These are phyloP conservation scores for Fagus crenata DNA, from an alignment of 306 rosid species.

Conservation along the genomic window DNA sequence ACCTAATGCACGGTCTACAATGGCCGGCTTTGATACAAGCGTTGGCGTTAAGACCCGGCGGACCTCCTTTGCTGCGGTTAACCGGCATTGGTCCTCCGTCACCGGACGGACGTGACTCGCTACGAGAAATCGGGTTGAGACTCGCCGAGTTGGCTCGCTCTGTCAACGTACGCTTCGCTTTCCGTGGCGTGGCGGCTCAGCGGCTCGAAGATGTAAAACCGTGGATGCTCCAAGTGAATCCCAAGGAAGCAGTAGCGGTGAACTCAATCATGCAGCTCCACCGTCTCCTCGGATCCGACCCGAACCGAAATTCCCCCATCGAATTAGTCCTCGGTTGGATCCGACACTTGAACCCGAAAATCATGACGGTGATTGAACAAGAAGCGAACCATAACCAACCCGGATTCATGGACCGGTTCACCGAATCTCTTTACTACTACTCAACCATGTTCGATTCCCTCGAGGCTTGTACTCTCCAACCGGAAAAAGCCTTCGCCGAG, in stretches of 20 bases:
- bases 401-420: conserved; percentile 82
- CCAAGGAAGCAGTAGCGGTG: conserved; percentile 77
- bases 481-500: conserved; percentile 79
- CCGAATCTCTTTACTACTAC: conserved; percentile 75
- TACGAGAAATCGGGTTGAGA: conserved; percentile 69
- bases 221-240: conserved; percentile 79
- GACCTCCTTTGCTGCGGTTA: conserved; percentile 66
- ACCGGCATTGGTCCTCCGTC: conserved; percentile 98
- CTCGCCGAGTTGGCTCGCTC: conserved; percentile 84
- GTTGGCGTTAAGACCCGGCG: conserved; percentile 82
- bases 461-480: conserved; percentile 64
- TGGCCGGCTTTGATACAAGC: conserved; percentile 94
- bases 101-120: conserved; percentile 76
- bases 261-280: conserved; percentile 88
- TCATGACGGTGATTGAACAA: conserved; percentile 78
- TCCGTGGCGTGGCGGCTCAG: conserved; percentile 84
- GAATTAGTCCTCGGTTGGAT: conserved; percentile 61
- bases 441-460: conserved; percentile 88
- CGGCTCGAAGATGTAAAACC: conserved; percentile 86
- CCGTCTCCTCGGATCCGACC: conserved; percentile 59
- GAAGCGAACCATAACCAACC: conserved; percentile 77
- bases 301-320: conserved; percentile 29
- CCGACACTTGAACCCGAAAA: conserved; percentile 68
- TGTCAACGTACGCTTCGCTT: conserved; percentile 76
- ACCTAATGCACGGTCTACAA: conserved; percentile 84